Percentiles rank a stretch among this genome's conserved stretches.
Evolutionary conservation across 805 yeast genomes (phyloP).

Genomic region (Cyberlindnera subsufficiens): DNA sequence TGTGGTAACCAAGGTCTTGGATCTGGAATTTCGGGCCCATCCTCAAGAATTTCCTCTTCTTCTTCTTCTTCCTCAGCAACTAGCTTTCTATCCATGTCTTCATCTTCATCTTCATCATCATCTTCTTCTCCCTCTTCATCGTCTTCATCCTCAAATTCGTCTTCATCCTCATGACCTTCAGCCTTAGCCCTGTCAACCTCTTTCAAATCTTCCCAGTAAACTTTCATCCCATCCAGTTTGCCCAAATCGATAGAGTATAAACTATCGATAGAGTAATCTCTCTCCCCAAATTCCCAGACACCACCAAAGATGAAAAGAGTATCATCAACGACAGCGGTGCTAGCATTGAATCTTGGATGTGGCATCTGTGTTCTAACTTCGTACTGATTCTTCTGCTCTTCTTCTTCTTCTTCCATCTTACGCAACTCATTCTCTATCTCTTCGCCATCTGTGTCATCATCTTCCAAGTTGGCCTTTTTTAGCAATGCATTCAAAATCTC

Average conservation of each 20-base stretch:
- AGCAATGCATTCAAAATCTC: slow-evolving; percentile 69
- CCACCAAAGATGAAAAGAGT: slow-evolving; percentile 84
- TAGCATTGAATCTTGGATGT: slow-evolving; percentile 83
- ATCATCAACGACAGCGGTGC: slow-evolving; percentile 82
- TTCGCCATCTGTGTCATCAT: slow-evolving; percentile 34
- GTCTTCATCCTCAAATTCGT: slow-evolving; percentile 58
- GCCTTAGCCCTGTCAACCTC: slow-evolving; percentile 43
- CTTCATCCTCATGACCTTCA: slow-evolving; percentile 53
- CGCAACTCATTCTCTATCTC: slow-evolving; percentile 45
- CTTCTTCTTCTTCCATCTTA: slow-evolving; percentile 29
- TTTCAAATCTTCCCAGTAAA: slow-evolving; percentile 82
- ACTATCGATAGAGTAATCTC: slow-evolving; percentile 78
- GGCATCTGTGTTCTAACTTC: slow-evolving; percentile 63
- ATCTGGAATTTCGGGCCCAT: slow-evolving; percentile 74
- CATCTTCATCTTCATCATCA: slow-evolving; percentile 55
- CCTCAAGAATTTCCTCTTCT: slow-evolving; percentile 55
- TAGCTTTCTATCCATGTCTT: slow-evolving; percentile 31
- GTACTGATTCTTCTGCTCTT: slow-evolving; percentile 7
- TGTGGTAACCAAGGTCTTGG: slow-evolving; percentile 96
- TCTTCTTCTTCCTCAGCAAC: slow-evolving; percentile 49
- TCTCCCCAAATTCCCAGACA: slow-evolving; percentile 82
- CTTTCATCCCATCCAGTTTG: slow-evolving; percentile 80
- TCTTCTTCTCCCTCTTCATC: slow-evolving; percentile 69
- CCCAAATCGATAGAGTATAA: slow-evolving; percentile 82
- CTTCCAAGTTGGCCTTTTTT: slow-evolving; percentile 62